Conservation (phyloP, 495 filamentous ascomycete genomes). For the Peziza echinospora region DNA sequence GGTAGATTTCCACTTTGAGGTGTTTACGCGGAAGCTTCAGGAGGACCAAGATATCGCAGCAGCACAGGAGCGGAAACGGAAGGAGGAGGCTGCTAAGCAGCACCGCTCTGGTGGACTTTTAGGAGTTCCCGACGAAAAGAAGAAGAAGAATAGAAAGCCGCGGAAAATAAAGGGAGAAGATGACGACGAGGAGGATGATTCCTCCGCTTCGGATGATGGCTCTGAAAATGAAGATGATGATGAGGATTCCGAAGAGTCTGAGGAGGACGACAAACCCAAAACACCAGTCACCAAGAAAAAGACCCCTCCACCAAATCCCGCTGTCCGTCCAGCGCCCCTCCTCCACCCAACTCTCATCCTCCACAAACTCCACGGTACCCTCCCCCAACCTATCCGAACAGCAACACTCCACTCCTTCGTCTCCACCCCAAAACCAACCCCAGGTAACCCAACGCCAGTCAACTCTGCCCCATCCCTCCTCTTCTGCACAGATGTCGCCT, state of each 20-base stretch:
- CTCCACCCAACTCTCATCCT: conserved; percentile 36
- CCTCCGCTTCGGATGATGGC: not conserved
- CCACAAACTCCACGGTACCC: conserved; percentile 85
- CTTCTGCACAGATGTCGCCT: conserved; percentile 85
- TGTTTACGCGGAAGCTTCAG: conserved; percentile 35
- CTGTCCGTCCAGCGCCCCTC: conserved; percentile 5
- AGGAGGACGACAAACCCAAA: not conserved
- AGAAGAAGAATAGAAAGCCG: not conserved
- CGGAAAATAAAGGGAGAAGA: not conserved
- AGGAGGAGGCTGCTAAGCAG: too few species aligned
- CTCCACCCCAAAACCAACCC: conserved; percentile 17
- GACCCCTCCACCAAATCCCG: not conserved
- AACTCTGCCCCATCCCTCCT: conserved; percentile 45
- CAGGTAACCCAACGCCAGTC: not conserved
- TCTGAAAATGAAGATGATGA: not conserved
- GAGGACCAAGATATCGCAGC: not conserved
- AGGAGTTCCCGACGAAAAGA: not conserved
- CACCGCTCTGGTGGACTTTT: too few species aligned
- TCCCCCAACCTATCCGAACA: conserved; percentile 67
- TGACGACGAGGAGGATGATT: not conserved
- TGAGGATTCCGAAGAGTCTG: not conserved
- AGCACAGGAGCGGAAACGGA: conserved; percentile 4
- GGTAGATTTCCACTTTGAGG: conserved; percentile 84
- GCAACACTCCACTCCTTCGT: conserved; percentile 63
- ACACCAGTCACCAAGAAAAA: not conserved